Percentiles rank a stretch among this genome's conserved stretches.
These are phyloP conservation scores for Penicillium flavigenum DNA, from an alignment of 495 filamentous ascomycete genomes.

Conservation along the genomic window DNA sequence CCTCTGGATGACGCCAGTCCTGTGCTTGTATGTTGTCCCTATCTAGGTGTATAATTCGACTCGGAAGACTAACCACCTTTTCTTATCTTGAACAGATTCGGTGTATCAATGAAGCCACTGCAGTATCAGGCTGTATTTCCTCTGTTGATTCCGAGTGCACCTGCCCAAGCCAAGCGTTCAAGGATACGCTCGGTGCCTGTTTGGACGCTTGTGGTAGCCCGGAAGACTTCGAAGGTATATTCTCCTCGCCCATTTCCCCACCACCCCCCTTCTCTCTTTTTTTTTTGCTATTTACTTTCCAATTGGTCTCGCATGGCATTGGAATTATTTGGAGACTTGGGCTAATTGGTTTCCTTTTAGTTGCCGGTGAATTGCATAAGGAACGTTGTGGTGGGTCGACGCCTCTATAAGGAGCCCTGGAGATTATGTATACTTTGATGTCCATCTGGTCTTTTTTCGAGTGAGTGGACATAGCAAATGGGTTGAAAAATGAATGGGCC, in stretches of 20 bases:
- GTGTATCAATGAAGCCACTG: slow-evolving; percentile 21
- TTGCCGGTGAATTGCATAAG: slow-evolving; percentile 18
- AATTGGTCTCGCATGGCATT: neutral
- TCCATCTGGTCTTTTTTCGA: neutral
- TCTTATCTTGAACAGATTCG: slow-evolving; percentile 7
- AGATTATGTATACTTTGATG: neutral
- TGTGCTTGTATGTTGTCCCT: slow-evolving; percentile 19
- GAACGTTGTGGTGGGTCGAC: slow-evolving; percentile 19
- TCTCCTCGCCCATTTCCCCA: neutral
- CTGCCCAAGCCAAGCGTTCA: slow-evolving; percentile 23
- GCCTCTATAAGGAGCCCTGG: neutral
- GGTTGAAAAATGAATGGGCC: neutral
- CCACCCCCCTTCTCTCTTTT: too few relatives aligned
- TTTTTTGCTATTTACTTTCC: neutral
- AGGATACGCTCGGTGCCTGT: slow-evolving; percentile 19
- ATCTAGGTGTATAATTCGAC: neutral
- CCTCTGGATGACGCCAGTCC: slow-evolving; percentile 12
- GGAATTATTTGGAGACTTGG: neutral
- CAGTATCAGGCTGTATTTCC: slow-evolving; percentile 23
- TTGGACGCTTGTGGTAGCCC: slow-evolving; percentile 18
- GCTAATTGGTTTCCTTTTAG: slow-evolving; percentile 7
- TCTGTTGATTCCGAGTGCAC: slow-evolving; percentile 19
- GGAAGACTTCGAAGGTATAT: slow-evolving; percentile 20
- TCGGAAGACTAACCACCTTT: slow-evolving; percentile 10
- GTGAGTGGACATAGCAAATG: neutral